phyloP scores from a whole-genome alignment of 2,329 filamentous ascomycete genomes.

The Colletotrichum orbiculare region DNA sequence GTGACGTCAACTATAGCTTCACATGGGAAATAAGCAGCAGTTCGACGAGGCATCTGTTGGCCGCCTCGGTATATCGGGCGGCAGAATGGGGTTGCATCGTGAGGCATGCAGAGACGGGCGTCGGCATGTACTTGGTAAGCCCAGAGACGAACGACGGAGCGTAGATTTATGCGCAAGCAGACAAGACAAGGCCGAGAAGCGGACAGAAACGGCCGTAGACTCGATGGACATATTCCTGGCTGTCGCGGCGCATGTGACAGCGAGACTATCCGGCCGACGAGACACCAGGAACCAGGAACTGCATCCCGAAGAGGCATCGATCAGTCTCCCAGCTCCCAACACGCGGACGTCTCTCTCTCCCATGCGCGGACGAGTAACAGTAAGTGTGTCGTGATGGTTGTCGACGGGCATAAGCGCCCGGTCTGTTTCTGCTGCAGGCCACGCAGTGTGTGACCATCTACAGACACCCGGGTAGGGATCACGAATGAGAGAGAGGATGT shows the following conservation, averaged over 20 bases:
- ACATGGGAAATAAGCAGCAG: slow-evolving; percentile 30
- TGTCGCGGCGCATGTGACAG: slow-evolving; percentile 23
- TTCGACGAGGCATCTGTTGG: slow-evolving; percentile 2
- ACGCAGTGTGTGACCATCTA: background rate
- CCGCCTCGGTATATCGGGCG: slow-evolving; percentile 30
- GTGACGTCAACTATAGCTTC: slow-evolving; percentile 22
- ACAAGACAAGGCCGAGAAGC: background rate
- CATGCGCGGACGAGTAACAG: no score
- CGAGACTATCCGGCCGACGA: slow-evolving; percentile 8
- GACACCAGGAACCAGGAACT: slow-evolving; percentile 36
- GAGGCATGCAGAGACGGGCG: background rate
- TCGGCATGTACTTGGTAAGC: slow-evolving; percentile 1
- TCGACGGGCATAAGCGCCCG: slow-evolving; percentile 18
- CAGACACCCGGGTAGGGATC: no score
- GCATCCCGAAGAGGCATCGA: slow-evolving; percentile 17
- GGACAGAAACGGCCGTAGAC: slow-evolving; percentile 1
- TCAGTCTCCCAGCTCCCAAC: slow-evolving; percentile 21
- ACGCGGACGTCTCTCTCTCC: no score
- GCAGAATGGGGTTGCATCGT: slow-evolving; percentile 17
- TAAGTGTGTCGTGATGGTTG: slow-evolving; percentile 9
- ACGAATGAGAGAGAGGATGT: no score
- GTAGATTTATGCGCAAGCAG: background rate
- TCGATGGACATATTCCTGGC: background rate
- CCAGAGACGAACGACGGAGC: background rate
- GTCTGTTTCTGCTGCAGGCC: background rate